Base-by-base conservation (phyloP, 2,329 filamentous ascomycete genomes). In the Phaeosphaeriaceae sp. region DNA sequence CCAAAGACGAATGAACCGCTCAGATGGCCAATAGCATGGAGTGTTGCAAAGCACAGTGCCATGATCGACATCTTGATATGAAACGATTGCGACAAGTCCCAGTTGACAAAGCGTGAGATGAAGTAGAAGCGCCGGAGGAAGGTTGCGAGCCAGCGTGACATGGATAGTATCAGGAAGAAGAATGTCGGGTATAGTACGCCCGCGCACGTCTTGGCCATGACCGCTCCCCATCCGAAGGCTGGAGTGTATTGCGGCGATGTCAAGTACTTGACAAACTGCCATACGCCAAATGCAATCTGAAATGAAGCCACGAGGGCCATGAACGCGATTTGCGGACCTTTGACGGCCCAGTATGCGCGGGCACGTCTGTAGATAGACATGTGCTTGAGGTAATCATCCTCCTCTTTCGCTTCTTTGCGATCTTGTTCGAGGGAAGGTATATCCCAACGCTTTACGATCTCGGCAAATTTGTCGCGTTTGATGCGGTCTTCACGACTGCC, bases 161-260 rank as follows among this genome's bases (percentile, higher is more conserved):
- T 87, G 65, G 83, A 85, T 5, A 87, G 73, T 7, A 87, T 77
- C 56, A 87, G 76, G 63, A 87, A 86, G 73, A 86, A 86, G 55
- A 87, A 80, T 1, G 84, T 86, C 19, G 84, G 84, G 49, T 86
- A 87, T 1, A 87, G 65, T 0, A 82, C 81, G 3, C 85, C 85
- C 10, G 85, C 84, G 45, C 77, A 82, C 0, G 82, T 81, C 70
- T 87, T 87, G 3, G 85, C 82, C 50, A 87, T 67, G 3, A 85
- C 82, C 7, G 85, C 80, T 6, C 85, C 85, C 83, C 84, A 86
- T 13, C 84, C 85, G 19, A 86, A 82, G 0, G 81, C 84, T 15
- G 78, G 79, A 17, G 80, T 80, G 56, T 83, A 85, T 11, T 76
- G 61, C 0, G 73, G 65, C 1, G 75, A 78, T 0, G 78, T 81